Conservation (phyloP, 2,329 filamentous ascomycete species). For the Aspergillus glaucus region DNA sequence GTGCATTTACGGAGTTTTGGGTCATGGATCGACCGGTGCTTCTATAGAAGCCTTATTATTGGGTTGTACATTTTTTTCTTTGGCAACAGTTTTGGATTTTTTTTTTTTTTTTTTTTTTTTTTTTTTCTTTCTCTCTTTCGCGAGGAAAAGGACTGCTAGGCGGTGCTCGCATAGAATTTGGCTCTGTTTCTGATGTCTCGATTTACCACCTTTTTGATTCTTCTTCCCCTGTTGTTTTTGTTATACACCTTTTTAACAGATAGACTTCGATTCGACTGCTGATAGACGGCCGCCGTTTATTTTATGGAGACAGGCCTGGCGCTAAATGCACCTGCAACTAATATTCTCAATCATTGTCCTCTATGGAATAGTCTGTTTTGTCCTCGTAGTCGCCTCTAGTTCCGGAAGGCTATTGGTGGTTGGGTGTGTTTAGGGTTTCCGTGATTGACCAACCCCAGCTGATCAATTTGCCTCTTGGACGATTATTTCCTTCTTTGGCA, state of each 20-base stretch:
- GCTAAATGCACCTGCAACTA: constrained; percentile 12
- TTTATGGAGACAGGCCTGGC: constrained; percentile 13
- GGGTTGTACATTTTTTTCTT: constrained; percentile 8
- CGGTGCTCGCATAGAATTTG: constrained; percentile 11
- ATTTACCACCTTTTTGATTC: constrained; percentile 10
- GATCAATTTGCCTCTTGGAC: too few species aligned
- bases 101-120: constrained; percentile 7
- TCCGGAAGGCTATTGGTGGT: too few species aligned
- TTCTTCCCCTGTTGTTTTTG: constrained; percentile 10
- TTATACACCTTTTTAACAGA: constrained; percentile 17
- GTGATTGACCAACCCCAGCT: too few species aligned
- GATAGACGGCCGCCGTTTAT: constrained; percentile 6
- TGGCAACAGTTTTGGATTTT: constrained; percentile 10
- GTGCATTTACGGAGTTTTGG: constrained; percentile 21
- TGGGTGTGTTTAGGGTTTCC: too few species aligned
- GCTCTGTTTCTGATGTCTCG: constrained; percentile 6
- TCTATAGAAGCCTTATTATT: constrained; percentile 6
- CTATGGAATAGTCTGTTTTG: too few species aligned
- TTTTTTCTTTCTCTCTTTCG: not conserved
- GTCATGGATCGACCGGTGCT: constrained; percentile 16
- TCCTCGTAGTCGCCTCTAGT: too few species aligned
- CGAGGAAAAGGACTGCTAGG: constrained; percentile 10
- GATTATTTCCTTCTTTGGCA: too few species aligned
- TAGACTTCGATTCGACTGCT: constrained; percentile 22
- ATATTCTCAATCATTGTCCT: constrained; percentile 1